Conservation (phyloP, 2,329 filamentous ascomycete species). For the Peltaster fructicola region DNA sequence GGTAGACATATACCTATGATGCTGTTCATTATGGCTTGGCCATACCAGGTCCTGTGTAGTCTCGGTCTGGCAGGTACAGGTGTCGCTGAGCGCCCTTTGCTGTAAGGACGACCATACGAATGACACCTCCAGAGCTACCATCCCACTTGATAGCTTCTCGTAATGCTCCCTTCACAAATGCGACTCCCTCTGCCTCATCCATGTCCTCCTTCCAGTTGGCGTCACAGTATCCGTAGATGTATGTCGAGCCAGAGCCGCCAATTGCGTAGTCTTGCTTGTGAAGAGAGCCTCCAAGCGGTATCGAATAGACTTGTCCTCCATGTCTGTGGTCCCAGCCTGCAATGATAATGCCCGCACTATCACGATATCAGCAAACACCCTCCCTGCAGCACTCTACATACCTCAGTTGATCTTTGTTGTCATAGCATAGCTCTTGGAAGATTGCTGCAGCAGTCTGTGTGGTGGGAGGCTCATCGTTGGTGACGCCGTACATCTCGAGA, state of each 20-base stretch:
- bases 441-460: conserved; percentile 90
- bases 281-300: conserved; percentile 85
- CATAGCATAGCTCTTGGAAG: conserved; percentile 95
- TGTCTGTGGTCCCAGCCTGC: conserved; percentile 94
- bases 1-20: conserved; percentile 2
- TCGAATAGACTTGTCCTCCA: conserved; percentile 93
- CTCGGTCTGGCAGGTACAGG: conserved; percentile 84
- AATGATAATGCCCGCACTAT: conserved; percentile 87
- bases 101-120: conserved; percentile 92
- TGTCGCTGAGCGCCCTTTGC: conserved; percentile 78
- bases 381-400: conserved; percentile 26
- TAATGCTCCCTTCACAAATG: conserved; percentile 83
- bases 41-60: conserved; percentile 58
- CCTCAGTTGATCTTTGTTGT: conserved; percentile 89
- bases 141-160: conserved; percentile 98
- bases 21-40: conserved; percentile 12
- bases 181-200: conserved; percentile 76
- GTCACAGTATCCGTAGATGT: conserved; percentile 98
- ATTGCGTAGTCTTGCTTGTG: conserved; percentile 97
- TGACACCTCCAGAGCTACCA: conserved; percentile 93
- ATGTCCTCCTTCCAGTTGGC: conserved; percentile 90
- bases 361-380: conserved; percentile 1
- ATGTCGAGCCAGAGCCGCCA: conserved; percentile 90
- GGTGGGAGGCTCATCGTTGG: conserved; percentile 75
- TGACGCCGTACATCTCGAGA: conserved; percentile 77